These are phyloP conservation scores for Fusarium oligoseptatum DNA, from an alignment of 2,329 filamentous ascomycete genomes.

Conservation along the genomic window DNA sequence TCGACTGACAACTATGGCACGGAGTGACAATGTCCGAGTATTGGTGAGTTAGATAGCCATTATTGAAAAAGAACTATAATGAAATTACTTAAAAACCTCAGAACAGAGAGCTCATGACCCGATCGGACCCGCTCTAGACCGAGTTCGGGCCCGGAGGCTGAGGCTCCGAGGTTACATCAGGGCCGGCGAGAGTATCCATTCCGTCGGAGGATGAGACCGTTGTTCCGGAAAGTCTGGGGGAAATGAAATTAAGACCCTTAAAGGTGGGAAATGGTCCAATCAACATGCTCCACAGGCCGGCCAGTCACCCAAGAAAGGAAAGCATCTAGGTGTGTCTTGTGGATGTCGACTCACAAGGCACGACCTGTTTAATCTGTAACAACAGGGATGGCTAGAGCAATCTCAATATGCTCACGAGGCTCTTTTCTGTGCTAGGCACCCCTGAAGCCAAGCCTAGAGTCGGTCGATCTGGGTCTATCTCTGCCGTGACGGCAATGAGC, in stretches of 20 bases:
- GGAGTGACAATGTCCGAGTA: slow-evolving; percentile 5
- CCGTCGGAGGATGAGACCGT: slow-evolving; percentile 26
- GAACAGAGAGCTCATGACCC: neutral
- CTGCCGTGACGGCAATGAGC: neutral
- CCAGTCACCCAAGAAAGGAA: neutral
- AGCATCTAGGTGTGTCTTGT: neutral
- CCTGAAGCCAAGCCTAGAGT: neutral
- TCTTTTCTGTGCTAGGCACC: neutral
- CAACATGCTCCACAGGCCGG: neutral
- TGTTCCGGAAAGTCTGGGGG: slow-evolving; percentile 3
- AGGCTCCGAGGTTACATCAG: slow-evolving; percentile 28
- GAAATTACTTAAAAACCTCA: neutral
- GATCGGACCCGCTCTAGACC: neutral
- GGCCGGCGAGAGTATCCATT: neutral
- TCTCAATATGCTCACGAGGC: neutral
- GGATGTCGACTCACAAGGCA: slow-evolving; percentile 1
- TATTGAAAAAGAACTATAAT: neutral
- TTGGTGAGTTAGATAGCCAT: neutral
- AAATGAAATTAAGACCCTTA: neutral
- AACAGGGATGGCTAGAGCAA: neutral
- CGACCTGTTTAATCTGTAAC: neutral
- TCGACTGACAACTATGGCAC: slow-evolving; percentile 6
- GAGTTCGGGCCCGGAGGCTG: slow-evolving; percentile 29
- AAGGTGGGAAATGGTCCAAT: neutral
- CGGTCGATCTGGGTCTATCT: neutral